Base-by-base conservation (phyloP, 148 eudicot species). In the Salicornia ramosissima region DNA sequence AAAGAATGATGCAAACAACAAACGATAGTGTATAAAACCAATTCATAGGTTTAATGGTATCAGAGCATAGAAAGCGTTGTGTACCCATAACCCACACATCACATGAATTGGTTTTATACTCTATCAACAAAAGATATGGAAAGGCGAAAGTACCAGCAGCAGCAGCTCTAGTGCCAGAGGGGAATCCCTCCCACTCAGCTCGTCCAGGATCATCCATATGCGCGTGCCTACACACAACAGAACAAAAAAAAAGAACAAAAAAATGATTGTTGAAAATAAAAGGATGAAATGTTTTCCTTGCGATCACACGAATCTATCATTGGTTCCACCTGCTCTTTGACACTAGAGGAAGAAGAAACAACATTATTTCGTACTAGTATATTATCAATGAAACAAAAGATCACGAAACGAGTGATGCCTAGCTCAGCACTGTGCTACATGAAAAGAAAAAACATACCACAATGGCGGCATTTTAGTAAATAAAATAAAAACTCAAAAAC, bases 171-270 rank as follows among this genome's bases (percentile, higher is more conserved):
- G 99, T 94, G 63, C 99, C 99, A 42, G 99, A 87, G 70, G 99
- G 97, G 74, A 94, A 94, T 34, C 97, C 99, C 83, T 94, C 99
- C 99, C 99, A 94, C 59, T 94, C 99, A 51, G 78, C 78, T 80
- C 90, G 83, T 66, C 99, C 99, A 31, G 99, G 99, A 77, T 94
- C 99, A 82, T 94, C 97, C 69, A 94, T 75, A 80, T 94, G 99
- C 7, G 81, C 91, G 80, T 94, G 99, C 74, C 99, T 94, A 76
- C 66, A 72, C 71, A 67, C 60, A 74, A n/a, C n/a, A n/a, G n/a
- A n/a, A n/a, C n/a, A n/a, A n/a, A n/a, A n/a, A n/a, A n/a, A 36
- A 25, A 22, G 9, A 39, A 16, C 30, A 62, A 34, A 46, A 58
- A 46, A 43, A 64, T 1, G 0, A 10, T 50, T 52, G 56, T 59